Base-by-base conservation (phyloP, 257 asterid genomes). In the Plantago major region DNA sequence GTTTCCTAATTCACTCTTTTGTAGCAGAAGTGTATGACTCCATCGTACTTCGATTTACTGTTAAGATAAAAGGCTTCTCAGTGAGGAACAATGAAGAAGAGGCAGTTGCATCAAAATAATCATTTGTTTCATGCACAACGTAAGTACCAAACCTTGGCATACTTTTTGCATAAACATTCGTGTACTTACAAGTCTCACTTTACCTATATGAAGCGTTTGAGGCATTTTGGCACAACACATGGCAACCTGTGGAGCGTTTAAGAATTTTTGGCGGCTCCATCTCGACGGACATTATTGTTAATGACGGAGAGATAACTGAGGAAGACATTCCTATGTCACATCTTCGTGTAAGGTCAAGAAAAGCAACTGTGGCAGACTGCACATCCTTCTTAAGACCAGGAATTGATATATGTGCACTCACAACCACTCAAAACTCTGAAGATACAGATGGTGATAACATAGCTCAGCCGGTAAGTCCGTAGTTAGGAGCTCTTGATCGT, bases 331-430 rank as follows among this genome's bases (percentile, higher is more conserved):
- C 88, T 5, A 67, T 79, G 67, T 55, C 94, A 10, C 67, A 82
- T 73, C 82, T 89, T 60, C 96, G 99, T 67, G 60, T 89, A 18
- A 76, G 82, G 74, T 89, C 99, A 44, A 81, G 97, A 76, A 89
- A 75, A 67, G 96, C 97, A 43, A 68, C 74, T 16, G 18, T 65
- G 19, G 58, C 76, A 9, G 99, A 93, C 68, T 93, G 99, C 75
- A 68, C 78, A 38, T 78, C 92, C 71, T 81, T 87, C 70, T 65
- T 93, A 57, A 79, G 99, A 76, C 95, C 84, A 13, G 99, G 94
- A 30, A 56, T 93, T 13, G 97, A 93, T 67, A 73, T 89, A 38
- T 89, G 89, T 61, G 85, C 82, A 54, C 81, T 84, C 37, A 43
- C 81, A 13, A 19, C 60, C 17, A 68, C 78, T 59, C 64, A 64